Conservation (phyloP, 1,284 basidiomycete genomes). For the Trichosporon sp. region DNA sequence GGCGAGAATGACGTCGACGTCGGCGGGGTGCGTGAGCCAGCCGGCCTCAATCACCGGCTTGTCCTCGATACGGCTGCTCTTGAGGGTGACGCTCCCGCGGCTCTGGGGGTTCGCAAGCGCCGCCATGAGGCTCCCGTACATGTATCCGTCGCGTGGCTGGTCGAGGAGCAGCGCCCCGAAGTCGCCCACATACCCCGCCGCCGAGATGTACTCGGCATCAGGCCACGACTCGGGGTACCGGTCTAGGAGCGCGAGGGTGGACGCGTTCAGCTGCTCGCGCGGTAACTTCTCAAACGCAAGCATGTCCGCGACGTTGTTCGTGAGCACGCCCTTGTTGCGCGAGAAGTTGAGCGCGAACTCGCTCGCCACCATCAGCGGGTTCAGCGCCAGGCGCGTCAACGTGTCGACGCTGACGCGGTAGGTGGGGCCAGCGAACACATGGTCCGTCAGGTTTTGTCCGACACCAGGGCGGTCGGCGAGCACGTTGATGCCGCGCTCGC, state of each 20-base stretch:
- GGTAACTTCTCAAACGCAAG: not conserved
- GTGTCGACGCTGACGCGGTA: conserved; percentile 8
- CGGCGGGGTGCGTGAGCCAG: conserved; percentile 9
- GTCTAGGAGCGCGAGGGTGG: not conserved
- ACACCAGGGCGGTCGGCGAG: conserved; percentile 19
- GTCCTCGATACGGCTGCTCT: not conserved
- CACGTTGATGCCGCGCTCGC: conserved; percentile 12
- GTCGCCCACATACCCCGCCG: not conserved
- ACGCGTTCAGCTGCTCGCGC: not conserved
- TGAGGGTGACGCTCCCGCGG: not conserved
- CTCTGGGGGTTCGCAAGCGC: not conserved
- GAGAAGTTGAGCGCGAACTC: not conserved
- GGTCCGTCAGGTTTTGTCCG: conserved; percentile 26
- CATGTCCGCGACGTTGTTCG: not conserved
- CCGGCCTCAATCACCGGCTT: conserved; percentile 1
- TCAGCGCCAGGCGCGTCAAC: not conserved
- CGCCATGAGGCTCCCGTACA: conserved; percentile 6
- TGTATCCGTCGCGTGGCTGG: conserved; percentile 9
- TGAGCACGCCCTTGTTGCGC: not conserved
- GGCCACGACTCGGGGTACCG: conserved; percentile 1
- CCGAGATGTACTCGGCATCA: conserved; percentile 5
- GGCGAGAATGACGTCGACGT: conserved; percentile 6
- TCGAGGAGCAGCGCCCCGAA: not conserved
- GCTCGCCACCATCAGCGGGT: not conserved
- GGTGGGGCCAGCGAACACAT: conserved; percentile 12